phyloP scores from a whole-genome alignment of 2,329 filamentous ascomycete genomes.

The Didymella exigua region DNA sequence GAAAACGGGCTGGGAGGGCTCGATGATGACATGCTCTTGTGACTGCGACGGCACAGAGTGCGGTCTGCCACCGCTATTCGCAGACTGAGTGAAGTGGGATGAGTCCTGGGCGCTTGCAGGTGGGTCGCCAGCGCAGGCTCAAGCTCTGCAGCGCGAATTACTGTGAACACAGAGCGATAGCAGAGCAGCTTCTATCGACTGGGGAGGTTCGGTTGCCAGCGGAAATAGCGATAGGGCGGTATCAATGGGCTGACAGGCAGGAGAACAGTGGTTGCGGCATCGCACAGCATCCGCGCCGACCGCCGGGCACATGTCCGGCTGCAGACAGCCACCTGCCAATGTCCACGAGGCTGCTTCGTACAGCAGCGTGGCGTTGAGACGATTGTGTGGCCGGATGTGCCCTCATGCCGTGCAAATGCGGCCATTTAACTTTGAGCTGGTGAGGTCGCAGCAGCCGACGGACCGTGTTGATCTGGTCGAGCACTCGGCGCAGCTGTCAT shows the following conservation, averaged over 20 bases:
- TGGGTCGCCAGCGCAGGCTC: slow-evolving; percentile 8
- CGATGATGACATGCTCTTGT: slow-evolving; percentile 22
- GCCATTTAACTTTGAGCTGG: slow-evolving; percentile 15
- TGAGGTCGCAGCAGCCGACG: slow-evolving; percentile 17
- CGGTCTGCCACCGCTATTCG: slow-evolving; percentile 14
- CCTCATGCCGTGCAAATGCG: slow-evolving; percentile 13
- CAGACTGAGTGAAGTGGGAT: slow-evolving; percentile 4
- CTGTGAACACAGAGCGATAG: slow-evolving; percentile 23
- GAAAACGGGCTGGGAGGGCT: slow-evolving; percentile 24
- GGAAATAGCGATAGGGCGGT: slow-evolving; percentile 8
- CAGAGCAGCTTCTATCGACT: slow-evolving; percentile 18
- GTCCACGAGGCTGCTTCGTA: slow-evolving; percentile 6
- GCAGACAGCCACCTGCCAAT: background rate
- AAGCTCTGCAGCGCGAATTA: slow-evolving; percentile 13
- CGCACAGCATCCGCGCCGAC: slow-evolving; percentile 1
- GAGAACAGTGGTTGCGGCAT: slow-evolving; percentile 10
- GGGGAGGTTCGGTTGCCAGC: slow-evolving; percentile 14
- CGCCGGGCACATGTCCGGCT: slow-evolving; percentile 3
- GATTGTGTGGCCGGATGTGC: slow-evolving; percentile 5
- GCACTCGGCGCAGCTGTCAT: slow-evolving; percentile 16
- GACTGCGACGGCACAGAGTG: slow-evolving; percentile 10
- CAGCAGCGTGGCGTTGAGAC: slow-evolving; percentile 15
- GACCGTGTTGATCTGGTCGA: slow-evolving; percentile 17
- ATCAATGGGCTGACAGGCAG: slow-evolving; percentile 1
- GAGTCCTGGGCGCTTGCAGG: slow-evolving; percentile 10